A percentile compares a stretch with the other conserved stretches of the same genome.
Conservation (phyloP, 2,329 filamentous ascomycete species). For the Purpureocillium takamizusanense region DNA sequence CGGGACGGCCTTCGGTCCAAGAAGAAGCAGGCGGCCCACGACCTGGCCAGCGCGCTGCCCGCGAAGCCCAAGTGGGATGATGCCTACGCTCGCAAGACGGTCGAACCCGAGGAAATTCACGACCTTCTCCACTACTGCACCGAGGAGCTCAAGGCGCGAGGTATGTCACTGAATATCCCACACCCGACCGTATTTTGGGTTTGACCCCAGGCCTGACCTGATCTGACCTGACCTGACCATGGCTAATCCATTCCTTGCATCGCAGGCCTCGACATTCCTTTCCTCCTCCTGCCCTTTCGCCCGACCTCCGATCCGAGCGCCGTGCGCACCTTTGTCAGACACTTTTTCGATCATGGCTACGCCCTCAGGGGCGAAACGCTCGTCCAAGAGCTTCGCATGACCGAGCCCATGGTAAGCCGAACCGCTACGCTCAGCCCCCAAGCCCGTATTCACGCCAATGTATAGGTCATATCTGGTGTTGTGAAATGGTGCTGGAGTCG, state of each 20-base stretch:
- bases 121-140: conserved; percentile 81
- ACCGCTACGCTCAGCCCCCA: not conserved
- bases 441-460: conserved; percentile 11
- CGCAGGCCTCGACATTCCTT: conserved; percentile 78
- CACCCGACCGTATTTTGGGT: not conserved
- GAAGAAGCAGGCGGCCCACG: conserved; percentile 55
- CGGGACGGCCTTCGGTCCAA: conserved; percentile 58
- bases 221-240: not conserved
- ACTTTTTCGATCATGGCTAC: conserved; percentile 72
- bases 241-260: conserved; percentile 1
- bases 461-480: conserved; percentile 81
- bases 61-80: conserved; percentile 77
- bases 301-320: conserved; percentile 87
- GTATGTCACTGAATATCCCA: conserved; percentile 41
- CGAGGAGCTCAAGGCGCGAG: conserved; percentile 85
- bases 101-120: conserved; percentile 85
- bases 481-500: conserved; percentile 98
- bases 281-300: conserved; percentile 88
- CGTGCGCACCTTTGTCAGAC: conserved; percentile 83
- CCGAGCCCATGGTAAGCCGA: conserved; percentile 75
- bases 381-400: conserved; percentile 80
- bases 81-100: conserved; percentile 71
- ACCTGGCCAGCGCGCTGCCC: conserved; percentile 41
- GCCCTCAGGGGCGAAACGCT: conserved; percentile 61
- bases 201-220: not conserved